Evolutionary conservation across 139 green algal species (phyloP).

Genomic region (Micractinium conductrix): DNA sequence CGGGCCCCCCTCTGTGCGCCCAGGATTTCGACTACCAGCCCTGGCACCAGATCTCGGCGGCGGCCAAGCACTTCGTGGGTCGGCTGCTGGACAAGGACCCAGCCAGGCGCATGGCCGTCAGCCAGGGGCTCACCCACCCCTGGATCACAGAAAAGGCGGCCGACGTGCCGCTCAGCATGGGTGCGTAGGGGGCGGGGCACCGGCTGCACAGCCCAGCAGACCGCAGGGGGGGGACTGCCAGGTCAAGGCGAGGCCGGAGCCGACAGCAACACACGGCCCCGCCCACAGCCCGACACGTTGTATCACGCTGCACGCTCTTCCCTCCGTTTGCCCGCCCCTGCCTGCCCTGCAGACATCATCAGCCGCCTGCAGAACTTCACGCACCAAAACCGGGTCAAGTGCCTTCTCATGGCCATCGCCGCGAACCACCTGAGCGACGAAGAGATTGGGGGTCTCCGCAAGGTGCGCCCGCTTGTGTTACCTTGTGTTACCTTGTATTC

Average conservation of each 20-base stretch:
- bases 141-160: slow-evolving; percentile 31
- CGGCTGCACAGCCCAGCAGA: too few species aligned
- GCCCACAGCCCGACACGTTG: too few species aligned
- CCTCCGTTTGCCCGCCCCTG: background rate
- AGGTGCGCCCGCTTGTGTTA: too few species aligned
- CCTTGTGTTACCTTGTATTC: too few species aligned
- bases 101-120: slow-evolving; percentile 19
- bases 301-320: too few species aligned
- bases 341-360: slow-evolving; percentile 8
- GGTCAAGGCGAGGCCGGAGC: too few species aligned
- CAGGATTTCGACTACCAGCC: slow-evolving; percentile 36
- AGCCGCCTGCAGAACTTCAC: slow-evolving; percentile 41
- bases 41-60: slow-evolving; percentile 36
- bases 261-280: too few species aligned
- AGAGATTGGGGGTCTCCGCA: slow-evolving; percentile 64
- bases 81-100: slow-evolving; percentile 45
- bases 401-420: slow-evolving; percentile 51
- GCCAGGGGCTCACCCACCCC: slow-evolving; percentile 39
- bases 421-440: slow-evolving; percentile 57
- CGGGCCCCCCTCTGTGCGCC: background rate
- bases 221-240: too few species aligned
- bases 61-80: slow-evolving; percentile 40
- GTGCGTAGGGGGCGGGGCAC: too few species aligned
- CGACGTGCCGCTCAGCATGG: slow-evolving; percentile 21
- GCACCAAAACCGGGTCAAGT: slow-evolving; percentile 39